phyloP scores from a whole-genome alignment of 2,329 filamentous ascomycete genomes.

The Pyrenophora teres region DNA sequence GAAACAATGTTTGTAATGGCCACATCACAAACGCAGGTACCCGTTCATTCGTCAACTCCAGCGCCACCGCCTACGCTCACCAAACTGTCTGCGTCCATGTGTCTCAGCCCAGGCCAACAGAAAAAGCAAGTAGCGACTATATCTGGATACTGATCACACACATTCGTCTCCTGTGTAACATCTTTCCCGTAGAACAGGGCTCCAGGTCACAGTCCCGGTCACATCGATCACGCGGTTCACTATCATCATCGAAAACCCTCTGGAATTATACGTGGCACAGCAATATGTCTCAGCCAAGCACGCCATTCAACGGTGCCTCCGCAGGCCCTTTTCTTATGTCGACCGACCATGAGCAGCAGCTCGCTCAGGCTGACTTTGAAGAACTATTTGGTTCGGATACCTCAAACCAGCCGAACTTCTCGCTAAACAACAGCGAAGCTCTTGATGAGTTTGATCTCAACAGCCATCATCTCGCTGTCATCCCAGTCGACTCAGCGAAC shows the following conservation, averaged over 20 bases:
- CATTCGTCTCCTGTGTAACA: constrained; percentile 28
- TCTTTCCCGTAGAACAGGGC: constrained; percentile 7
- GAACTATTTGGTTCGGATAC: constrained; percentile 13
- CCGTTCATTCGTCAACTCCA: constrained; percentile 11
- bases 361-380: constrained; percentile 16
- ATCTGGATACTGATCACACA: constrained; percentile 23
- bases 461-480: background rate
- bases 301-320: constrained; percentile 4
- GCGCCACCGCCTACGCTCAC: constrained; percentile 8
- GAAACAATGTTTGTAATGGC: constrained; percentile 10
- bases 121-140: constrained; percentile 24
- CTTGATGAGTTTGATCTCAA: constrained; percentile 13
- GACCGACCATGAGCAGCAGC: constrained; percentile 8
- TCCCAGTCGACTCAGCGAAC: constrained; percentile 5
- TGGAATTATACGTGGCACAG: background rate
- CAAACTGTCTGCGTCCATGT: constrained; percentile 16
- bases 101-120: constrained; percentile 30
- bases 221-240: constrained; percentile 9
- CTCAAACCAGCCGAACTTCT: constrained; percentile 5
- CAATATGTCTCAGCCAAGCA: constrained; percentile 29
- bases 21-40: constrained; percentile 7
- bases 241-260: background rate
- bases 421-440: constrained; percentile 8
- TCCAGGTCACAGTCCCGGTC: background rate
- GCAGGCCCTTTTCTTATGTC: constrained; percentile 2